Percentiles rank a stretch among this genome's conserved stretches.
Evolutionary conservation across 2,329 filamentous ascomycete species (phyloP).

Genomic region (Claviceps sp.): DNA sequence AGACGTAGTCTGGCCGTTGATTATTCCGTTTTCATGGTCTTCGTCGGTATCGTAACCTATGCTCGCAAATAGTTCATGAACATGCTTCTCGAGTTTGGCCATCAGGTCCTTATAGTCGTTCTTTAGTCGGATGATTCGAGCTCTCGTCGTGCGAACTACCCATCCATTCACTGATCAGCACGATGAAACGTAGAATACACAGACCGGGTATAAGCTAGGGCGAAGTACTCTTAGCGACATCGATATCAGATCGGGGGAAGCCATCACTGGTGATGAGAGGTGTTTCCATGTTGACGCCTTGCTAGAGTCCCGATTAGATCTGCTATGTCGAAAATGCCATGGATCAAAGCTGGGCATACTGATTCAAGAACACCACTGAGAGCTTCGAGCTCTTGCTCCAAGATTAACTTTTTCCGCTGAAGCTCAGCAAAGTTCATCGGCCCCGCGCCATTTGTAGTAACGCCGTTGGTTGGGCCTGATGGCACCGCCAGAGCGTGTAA

Average conservation of each 20-base stretch:
- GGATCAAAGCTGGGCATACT: constrained; percentile 34
- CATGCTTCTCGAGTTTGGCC: constrained; percentile 63
- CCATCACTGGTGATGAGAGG: constrained; percentile 77
- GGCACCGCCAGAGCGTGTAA: constrained; percentile 47
- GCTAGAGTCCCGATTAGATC: constrained; percentile 37
- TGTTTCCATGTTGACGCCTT: constrained; percentile 87
- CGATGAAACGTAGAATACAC: not conserved
- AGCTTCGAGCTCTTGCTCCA: constrained; percentile 78
- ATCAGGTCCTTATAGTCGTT: constrained; percentile 93
- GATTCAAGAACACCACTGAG: constrained; percentile 79
- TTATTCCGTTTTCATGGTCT: constrained; percentile 22
- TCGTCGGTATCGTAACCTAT: constrained; percentile 29
- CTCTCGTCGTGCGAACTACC: constrained; percentile 82
- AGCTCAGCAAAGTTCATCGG: constrained; percentile 65
- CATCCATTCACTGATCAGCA: constrained; percentile 7
- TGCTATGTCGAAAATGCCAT: no score
- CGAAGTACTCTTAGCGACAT: constrained; percentile 88
- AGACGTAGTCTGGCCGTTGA: constrained; percentile 5
- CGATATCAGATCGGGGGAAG: constrained; percentile 84
- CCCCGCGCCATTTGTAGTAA: constrained; percentile 44
- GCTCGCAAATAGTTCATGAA: constrained; percentile 85
- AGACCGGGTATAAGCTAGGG: not conserved
- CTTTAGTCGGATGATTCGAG: constrained; percentile 74
- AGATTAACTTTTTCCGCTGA: constrained; percentile 66
- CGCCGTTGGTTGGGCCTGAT: constrained; percentile 60